Percentiles rank a stretch among this genome's conserved stretches.
phyloP scores from a whole-genome alignment of 352 stramenopile genomes.

The Elongisporangium anandrum region DNA sequence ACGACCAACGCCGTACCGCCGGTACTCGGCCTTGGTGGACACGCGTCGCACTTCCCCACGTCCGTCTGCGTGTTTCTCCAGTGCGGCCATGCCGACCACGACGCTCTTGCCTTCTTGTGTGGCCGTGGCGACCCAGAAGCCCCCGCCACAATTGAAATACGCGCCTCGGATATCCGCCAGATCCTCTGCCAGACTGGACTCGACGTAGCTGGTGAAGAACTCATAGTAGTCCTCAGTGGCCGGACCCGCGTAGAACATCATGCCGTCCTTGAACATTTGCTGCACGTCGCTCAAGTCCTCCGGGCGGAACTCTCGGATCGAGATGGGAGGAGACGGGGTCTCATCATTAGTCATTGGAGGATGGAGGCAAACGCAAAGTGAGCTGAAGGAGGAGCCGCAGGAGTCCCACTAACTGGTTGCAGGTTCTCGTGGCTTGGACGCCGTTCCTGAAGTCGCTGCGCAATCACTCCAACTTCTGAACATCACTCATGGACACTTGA shows the following conservation, averaged over 20 bases:
- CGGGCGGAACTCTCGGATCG: slow-evolving; percentile 14
- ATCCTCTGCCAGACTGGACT: slow-evolving; percentile 22
- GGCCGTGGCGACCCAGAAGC: slow-evolving; percentile 39
- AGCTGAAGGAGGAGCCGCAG: not conserved
- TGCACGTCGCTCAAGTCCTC: slow-evolving; percentile 18
- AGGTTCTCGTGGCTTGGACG: not conserved
- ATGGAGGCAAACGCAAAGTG: not conserved
- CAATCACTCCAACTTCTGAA: not conserved
- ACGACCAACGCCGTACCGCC: slow-evolving; percentile 31
- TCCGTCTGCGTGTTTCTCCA: slow-evolving; percentile 25
- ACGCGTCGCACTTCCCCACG: slow-evolving; percentile 42
- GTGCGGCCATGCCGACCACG: slow-evolving; percentile 34
- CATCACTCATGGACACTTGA: not conserved
- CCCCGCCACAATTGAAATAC: slow-evolving; percentile 29
- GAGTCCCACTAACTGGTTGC: not conserved
- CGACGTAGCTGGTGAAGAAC: slow-evolving; percentile 15
- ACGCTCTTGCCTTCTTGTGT: not conserved
- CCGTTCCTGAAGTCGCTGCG: not conserved
- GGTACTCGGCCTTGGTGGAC: slow-evolving; percentile 27
- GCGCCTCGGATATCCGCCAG: slow-evolving; percentile 18
- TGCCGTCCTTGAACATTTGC: slow-evolving; percentile 21
- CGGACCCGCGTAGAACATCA: slow-evolving; percentile 18
- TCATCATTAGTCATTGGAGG: not conserved
- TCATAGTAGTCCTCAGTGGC: slow-evolving; percentile 7
- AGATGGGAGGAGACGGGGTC: not conserved